Percentiles rank a stretch among this genome's conserved stretches.
These are phyloP conservation scores for Sarcodon aspratus DNA, from an alignment of 768 basidiomycete genomes.

Conservation along the genomic window DNA sequence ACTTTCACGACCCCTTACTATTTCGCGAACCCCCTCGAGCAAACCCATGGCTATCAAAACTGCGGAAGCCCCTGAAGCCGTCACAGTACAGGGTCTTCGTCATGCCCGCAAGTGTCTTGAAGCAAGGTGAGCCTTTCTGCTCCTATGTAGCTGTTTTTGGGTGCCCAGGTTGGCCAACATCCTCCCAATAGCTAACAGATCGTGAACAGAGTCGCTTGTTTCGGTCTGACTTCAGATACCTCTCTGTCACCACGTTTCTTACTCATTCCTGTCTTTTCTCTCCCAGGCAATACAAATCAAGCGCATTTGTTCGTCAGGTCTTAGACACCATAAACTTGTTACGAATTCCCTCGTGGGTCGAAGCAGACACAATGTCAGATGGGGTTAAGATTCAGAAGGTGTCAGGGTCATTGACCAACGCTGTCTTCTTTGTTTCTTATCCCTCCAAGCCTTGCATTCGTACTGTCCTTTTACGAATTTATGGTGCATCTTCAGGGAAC, in stretches of 20 bases:
- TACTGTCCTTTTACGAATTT: constrained; percentile 83
- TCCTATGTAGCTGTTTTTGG: constrained; percentile 8
- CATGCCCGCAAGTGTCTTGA: constrained; percentile 47
- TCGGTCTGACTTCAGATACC: constrained; percentile 22
- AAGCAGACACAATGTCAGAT: constrained; percentile 30
- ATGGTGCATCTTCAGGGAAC: constrained; percentile 76
- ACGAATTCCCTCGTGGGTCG: constrained; percentile 48
- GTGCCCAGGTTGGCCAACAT: constrained; percentile 5
- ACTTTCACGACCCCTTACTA: not conserved
- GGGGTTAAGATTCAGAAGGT: constrained; percentile 63
- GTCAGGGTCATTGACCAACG: constrained; percentile 89
- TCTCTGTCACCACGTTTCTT: constrained; percentile 24
- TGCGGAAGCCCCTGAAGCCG: constrained; percentile 24
- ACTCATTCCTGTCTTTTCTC: constrained; percentile 8
- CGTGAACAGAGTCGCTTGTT: constrained; percentile 8
- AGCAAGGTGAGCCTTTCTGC: constrained; percentile 50
- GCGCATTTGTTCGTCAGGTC: constrained; percentile 40
- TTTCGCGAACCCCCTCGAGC: not conserved
- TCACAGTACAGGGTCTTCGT: constrained; percentile 46
- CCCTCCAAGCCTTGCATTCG: constrained; percentile 31
- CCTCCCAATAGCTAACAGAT: constrained; percentile 9
- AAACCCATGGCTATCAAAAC: constrained; percentile 22
- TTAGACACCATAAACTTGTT: constrained; percentile 45
- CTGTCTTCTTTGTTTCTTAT: constrained; percentile 92
- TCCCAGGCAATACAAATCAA: constrained; percentile 53